Evolutionary conservation across 768 basidiomycete genomes (phyloP).

Genomic region (Trametes cubensis): DNA sequence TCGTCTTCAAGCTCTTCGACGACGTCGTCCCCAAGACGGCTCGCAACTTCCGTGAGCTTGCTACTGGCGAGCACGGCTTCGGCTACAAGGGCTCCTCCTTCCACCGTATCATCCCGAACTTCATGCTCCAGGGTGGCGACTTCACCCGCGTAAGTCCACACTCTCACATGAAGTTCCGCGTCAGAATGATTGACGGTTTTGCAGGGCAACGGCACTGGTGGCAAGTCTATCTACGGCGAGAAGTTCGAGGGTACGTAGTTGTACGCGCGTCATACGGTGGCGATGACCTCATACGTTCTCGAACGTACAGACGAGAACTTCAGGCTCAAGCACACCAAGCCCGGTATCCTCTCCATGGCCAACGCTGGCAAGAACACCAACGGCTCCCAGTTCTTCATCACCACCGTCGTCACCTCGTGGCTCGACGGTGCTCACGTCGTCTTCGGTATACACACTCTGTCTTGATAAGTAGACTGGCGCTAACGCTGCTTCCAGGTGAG

Average conservation of each 20-base stretch:
- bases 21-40: slow-evolving; percentile 74
- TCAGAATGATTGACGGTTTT: background rate
- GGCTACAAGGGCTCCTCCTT: slow-evolving; percentile 74
- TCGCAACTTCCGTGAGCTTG: slow-evolving; percentile 87
- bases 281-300: background rate
- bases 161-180: too few relatives aligned
- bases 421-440: slow-evolving; percentile 86
- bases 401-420: slow-evolving; percentile 76
- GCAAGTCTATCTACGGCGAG: slow-evolving; percentile 38
- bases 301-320: slow-evolving; percentile 65
- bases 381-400: slow-evolving; percentile 92
- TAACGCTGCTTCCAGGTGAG: slow-evolving; percentile 42
- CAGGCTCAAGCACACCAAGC: slow-evolving; percentile 59
- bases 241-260: slow-evolving; percentile 49
- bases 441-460: slow-evolving; percentile 56
- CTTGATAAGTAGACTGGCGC: background rate
- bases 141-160: slow-evolving; percentile 54
- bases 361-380: slow-evolving; percentile 84
- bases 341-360: slow-evolving; percentile 81
- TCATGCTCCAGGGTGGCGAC: slow-evolving; percentile 90
- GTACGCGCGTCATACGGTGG: slow-evolving; percentile 42
- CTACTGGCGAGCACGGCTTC: slow-evolving; percentile 71
- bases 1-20: slow-evolving; percentile 88
- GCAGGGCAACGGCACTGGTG: slow-evolving; percentile 60
- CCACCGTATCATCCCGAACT: slow-evolving; percentile 81